phyloP scores from a whole-genome alignment of 129 eudicot species.

The Pulicaria dysenterica region DNA sequence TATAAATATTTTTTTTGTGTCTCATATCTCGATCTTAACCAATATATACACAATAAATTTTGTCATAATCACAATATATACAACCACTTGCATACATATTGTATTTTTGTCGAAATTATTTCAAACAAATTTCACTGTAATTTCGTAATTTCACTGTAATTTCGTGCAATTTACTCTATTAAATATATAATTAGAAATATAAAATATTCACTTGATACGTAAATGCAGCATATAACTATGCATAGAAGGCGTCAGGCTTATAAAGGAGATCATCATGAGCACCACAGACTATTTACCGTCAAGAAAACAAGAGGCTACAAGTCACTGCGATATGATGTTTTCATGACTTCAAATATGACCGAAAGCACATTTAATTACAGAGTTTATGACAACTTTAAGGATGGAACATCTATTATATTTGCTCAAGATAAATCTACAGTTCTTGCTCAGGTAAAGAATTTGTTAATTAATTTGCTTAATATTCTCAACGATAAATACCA shows the following conservation, averaged over 20 bases:
- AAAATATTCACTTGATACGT: background rate
- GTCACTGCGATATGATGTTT: conserved; percentile 36
- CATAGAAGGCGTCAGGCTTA: conserved; percentile 45
- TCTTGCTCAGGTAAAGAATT: conserved; percentile 32
- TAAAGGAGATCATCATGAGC: conserved; percentile 42
- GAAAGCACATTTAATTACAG: conserved; percentile 44
- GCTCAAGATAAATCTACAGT: conserved; percentile 36
- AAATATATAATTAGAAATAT: background rate
- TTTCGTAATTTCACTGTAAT: too few relatives aligned
- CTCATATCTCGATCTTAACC: too few relatives aligned
- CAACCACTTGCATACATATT: too few relatives aligned
- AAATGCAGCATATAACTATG: conserved; percentile 38
- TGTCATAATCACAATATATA: too few relatives aligned
- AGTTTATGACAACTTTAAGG: conserved; percentile 39
- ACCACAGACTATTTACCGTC: conserved; percentile 37
- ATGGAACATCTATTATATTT: conserved; percentile 38
- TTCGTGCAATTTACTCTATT: too few relatives aligned
- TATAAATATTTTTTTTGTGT: too few relatives aligned
- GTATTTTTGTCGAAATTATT: too few relatives aligned
- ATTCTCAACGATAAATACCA: background rate
- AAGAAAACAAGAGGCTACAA: conserved; percentile 40
- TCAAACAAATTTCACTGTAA: too few relatives aligned
- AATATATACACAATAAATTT: too few relatives aligned
- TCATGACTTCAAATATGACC: conserved; percentile 41
- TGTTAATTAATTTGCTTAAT: background rate